Evolutionary conservation across 2,329 filamentous ascomycete species (phyloP), one percentile per base, ranked within the genome.

Genomic region (Fusarium neocosmosporiellum): DNA sequence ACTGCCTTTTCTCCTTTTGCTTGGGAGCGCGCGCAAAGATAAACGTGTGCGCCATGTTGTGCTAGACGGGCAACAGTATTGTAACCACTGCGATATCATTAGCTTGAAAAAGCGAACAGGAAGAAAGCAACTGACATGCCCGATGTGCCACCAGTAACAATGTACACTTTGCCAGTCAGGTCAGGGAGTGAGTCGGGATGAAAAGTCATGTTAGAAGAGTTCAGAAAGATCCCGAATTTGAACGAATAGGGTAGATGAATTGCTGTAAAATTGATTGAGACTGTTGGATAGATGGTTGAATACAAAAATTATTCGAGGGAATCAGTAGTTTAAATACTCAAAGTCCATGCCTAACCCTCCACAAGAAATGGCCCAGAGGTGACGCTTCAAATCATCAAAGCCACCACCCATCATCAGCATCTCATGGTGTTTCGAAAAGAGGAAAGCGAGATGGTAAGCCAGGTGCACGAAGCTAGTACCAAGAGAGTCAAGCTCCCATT

Each of bases 31-130:
- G 62, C 61, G 7, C 71, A 64, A n/a, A 73, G 57, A 7, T 74
- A 73, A 5, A 74, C 68, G 7, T 73, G 71, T 1, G 71, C 71
- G 1, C 71, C 71, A 14, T 74, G 71, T 4, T 57, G 27, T 33
- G 65, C 71, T 2, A 73, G 50, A 5, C 68, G 71, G 4, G 72
- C 53, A 4, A 64, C 65, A 0, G 71, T 72, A 2, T 74, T 63
- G 20, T 66, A 66, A 5, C 71, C 71, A n/a, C 71, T 73, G 14
- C 7, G 2, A 1, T 4, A 27, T 46, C 2, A 9, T 69, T 22
- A 69, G 50, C 14, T 29, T 7, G 10, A 39, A 13, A 1, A 4
- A 7, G 2, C 13, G 2, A 3, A 16, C 4, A 14, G 2, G 4
- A 16, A 0, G 0, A 20, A 3, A 10, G 10, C 9, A 20, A 48